A percentile compares a stretch with the other conserved stretches of the same genome.
Conservation (phyloP, 495 filamentous ascomycete genomes). For the Rostrohypoxylon terebratum region DNA sequence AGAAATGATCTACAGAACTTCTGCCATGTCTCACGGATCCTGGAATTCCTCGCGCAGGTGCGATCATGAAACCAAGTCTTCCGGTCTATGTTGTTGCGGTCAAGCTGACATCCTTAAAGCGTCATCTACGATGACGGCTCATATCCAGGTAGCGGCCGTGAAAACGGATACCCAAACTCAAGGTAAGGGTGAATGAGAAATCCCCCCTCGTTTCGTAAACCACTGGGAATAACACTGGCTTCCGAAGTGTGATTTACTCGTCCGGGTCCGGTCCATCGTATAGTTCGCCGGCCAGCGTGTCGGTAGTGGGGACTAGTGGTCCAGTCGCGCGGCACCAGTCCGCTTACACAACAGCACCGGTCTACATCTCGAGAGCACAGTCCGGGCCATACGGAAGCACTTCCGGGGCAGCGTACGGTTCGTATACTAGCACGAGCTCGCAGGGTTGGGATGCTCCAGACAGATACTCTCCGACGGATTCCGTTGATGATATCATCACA, state of each 20-base stretch:
- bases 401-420: conserved; percentile 47
- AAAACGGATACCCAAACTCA: conserved; percentile 56
- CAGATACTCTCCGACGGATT: conserved; percentile 61
- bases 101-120: conserved; percentile 55
- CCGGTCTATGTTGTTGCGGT: conserved; percentile 44
- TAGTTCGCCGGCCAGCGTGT: conserved; percentile 49
- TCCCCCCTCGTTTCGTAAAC: conserved; percentile 45
- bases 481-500: conserved; percentile 60
- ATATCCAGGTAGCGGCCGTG: conserved; percentile 43
- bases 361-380: conserved; percentile 53
- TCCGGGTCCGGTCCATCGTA: conserved; percentile 53
- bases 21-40: conserved; percentile 57
- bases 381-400: conserved; percentile 48
- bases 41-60: conserved; percentile 63
- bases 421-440: conserved; percentile 52
- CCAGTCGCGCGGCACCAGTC: conserved; percentile 51
- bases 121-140: conserved; percentile 55
- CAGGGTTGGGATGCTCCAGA: conserved; percentile 56
- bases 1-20: conserved; percentile 57
- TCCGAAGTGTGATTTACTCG: conserved; percentile 57
- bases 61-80: conserved; percentile 51
- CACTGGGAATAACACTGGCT: conserved; percentile 56
- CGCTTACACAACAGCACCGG: conserved; percentile 48
- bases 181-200: conserved; percentile 58
- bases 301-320: conserved; percentile 47